Evolutionary conservation across 495 filamentous ascomycete species (phyloP).

Genomic region (Tuber umbilicatum): DNA sequence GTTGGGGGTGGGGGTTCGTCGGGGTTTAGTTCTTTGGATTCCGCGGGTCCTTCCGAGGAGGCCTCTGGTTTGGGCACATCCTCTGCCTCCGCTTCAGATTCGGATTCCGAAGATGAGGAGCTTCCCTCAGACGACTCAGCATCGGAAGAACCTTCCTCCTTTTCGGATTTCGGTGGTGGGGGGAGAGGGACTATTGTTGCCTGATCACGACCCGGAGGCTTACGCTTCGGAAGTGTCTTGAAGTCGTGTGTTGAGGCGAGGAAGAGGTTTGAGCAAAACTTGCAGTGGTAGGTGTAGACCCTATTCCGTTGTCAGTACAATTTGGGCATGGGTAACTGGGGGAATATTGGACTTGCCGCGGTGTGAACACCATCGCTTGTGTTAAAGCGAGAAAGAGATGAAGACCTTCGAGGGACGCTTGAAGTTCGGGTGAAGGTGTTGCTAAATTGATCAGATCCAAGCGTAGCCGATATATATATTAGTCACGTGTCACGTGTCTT

Average conservation of each 20-base stretch:
- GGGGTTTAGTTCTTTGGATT: not conserved
- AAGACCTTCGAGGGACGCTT: constrained; percentile 12
- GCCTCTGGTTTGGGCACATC: constrained; percentile 12
- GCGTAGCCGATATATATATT: too few relatives aligned
- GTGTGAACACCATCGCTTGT: constrained; percentile 28
- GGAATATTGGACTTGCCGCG: constrained; percentile 24
- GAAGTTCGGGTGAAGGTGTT: constrained; percentile 10
- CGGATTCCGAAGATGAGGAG: constrained; percentile 28
- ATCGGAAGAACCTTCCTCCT: constrained; percentile 22
- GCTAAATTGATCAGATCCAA: constrained; percentile 26
- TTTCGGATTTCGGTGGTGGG: constrained; percentile 31
- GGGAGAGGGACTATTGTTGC: constrained; percentile 47
- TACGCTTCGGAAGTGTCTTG: constrained; percentile 51
- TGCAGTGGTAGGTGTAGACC: constrained; percentile 62
- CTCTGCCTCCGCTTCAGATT: constrained; percentile 11
- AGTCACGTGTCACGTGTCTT: too few relatives aligned
- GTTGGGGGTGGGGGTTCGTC: constrained; percentile 13
- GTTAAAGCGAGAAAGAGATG: constrained; percentile 1
- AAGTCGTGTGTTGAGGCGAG: constrained; percentile 58
- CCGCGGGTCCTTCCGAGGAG: not conserved
- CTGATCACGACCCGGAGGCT: constrained; percentile 45
- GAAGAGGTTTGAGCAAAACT: constrained; percentile 63
- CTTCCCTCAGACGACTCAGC: constrained; percentile 30
- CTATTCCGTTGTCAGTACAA: constrained; percentile 24
- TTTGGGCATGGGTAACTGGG: not conserved